Evolutionary conservation across 192 early-diverging fungal species (phyloP).

Genomic region (Lunasporangiospora selenospora): DNA sequence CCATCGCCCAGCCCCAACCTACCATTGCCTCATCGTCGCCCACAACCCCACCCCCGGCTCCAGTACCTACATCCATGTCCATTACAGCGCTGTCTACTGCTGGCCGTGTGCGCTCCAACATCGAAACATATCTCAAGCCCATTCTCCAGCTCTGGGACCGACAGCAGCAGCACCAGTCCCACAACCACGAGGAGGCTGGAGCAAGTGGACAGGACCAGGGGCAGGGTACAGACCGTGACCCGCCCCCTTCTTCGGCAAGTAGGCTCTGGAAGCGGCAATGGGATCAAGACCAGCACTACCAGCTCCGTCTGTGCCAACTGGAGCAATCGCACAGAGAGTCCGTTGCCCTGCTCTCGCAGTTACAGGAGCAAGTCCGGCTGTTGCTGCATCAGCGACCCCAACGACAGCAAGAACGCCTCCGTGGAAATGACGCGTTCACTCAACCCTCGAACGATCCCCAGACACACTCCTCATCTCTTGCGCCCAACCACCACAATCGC

Average conservation of each 20-base stretch:
- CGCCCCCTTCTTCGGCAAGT: not conserved
- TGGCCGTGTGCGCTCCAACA: no score
- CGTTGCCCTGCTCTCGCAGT: conserved; percentile 12
- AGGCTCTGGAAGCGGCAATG: conserved; percentile 1
- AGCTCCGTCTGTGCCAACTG: conserved; percentile 17
- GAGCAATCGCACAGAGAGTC: conserved; percentile 10
- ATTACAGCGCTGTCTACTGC: no score
- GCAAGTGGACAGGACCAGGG: not conserved
- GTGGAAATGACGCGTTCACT: no score
- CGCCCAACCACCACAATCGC: no score
- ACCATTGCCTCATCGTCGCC: no score
- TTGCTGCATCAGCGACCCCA: not conserved
- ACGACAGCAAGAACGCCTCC: not conserved
- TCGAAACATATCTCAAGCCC: conserved; percentile 15
- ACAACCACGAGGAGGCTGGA: not conserved
- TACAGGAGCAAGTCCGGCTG: conserved; percentile 19
- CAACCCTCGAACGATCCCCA: no score
- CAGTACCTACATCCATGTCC: no score
- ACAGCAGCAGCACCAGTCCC: conserved; percentile 1
- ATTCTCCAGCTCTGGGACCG: conserved; percentile 26
- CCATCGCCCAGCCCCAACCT: no score
- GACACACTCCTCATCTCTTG: no score
- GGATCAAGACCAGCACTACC: conserved; percentile 14
- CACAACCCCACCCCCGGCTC: no score
- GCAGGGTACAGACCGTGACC: not conserved